These are phyloP conservation scores for Penicillium janthinellum DNA, from an alignment of 2,329 filamentous ascomycete genomes.

Conservation along the genomic window DNA sequence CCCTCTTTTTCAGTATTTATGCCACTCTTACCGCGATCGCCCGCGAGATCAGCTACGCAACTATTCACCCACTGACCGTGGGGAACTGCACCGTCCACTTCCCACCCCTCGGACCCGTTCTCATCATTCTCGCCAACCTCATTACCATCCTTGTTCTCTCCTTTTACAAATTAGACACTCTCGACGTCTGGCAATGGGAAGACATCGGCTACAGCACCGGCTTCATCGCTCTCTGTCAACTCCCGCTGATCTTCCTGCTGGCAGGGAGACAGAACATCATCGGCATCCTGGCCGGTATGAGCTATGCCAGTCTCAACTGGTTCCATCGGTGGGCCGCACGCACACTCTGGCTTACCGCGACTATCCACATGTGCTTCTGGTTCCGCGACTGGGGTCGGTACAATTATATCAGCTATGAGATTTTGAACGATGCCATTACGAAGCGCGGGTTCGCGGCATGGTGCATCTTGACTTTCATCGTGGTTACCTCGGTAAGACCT, in stretches of 20 bases:
- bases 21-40: constrained; percentile 58
- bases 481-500: constrained; percentile 54
- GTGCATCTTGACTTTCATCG: constrained; percentile 54
- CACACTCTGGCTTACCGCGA: constrained; percentile 54
- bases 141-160: constrained; percentile 56
- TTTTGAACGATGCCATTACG: constrained; percentile 52
- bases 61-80: constrained; percentile 40
- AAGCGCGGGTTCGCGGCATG: constrained; percentile 57
- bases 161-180: constrained; percentile 58
- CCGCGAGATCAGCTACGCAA: constrained; percentile 56
- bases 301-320: constrained; percentile 56
- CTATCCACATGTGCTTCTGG: constrained; percentile 59
- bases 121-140: constrained; percentile 47
- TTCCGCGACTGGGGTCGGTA: constrained; percentile 55
- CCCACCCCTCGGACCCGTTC: constrained; percentile 43
- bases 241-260: constrained; percentile 59
- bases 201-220: constrained; percentile 59
- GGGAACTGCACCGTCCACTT: constrained; percentile 37
- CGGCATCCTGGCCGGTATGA: constrained; percentile 49
- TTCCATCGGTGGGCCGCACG: constrained; percentile 56
- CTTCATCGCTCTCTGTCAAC: constrained; percentile 55
- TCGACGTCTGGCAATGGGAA: constrained; percentile 55
- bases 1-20: constrained; percentile 48
- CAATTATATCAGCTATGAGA: constrained; percentile 52
- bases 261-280: constrained; percentile 59